Evolutionary conservation across 2,329 filamentous ascomycete species (phyloP).

Genomic region (Aspergillus alliaceus): DNA sequence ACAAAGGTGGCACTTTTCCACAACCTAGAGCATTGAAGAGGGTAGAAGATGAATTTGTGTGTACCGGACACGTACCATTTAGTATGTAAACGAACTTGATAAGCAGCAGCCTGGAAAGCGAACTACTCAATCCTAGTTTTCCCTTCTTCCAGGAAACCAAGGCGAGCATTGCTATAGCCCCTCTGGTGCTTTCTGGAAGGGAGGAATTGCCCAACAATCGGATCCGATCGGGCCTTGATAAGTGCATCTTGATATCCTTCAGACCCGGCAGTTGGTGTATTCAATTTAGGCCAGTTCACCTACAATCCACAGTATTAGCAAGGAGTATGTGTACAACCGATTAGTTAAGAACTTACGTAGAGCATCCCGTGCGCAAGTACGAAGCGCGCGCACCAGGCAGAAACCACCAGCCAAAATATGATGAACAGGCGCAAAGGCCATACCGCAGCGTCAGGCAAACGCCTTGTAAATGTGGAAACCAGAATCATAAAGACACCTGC

Average conservation of each 20-base stretch:
- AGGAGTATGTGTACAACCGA: neutral
- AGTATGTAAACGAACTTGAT: neutral
- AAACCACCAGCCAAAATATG: conserved; percentile 71
- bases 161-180: conserved; percentile 76
- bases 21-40: neutral
- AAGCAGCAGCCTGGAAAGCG: neutral
- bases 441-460: conserved; percentile 70
- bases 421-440: conserved; percentile 81
- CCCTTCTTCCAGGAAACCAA: conserved; percentile 88
- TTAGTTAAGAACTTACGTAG: conserved; percentile 67
- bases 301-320: conserved; percentile 37
- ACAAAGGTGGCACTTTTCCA: neutral
- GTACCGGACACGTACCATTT: neutral
- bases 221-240: conserved; percentile 76
- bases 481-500: conserved; percentile 83
- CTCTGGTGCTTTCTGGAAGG: conserved; percentile 67
- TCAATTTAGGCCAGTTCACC: conserved; percentile 98
- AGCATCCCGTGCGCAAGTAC: conserved; percentile 84
- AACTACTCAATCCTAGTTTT: conserved; percentile 89
- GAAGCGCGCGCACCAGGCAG: conserved; percentile 72
- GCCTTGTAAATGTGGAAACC: conserved; percentile 70
- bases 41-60: neutral
- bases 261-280: conserved; percentile 78
- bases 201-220: conserved; percentile 74
- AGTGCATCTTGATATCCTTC: conserved; percentile 90